Conservation (phyloP, 352 stramenopile genomes). For the Globisporangium ultimum region DNA sequence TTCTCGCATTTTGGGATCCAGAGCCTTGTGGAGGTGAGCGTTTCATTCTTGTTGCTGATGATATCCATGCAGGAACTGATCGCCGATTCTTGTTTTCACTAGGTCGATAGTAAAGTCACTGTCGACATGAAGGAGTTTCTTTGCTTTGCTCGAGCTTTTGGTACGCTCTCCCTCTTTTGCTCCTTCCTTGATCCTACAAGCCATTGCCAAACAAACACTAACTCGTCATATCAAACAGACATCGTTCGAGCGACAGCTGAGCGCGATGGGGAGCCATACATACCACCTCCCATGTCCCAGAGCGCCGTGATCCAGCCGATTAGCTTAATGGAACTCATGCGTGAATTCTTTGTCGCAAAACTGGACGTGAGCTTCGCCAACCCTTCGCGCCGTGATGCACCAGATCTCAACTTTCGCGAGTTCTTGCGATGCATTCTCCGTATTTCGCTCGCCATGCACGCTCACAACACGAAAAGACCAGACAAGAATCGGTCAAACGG, state of each 20-base stretch:
- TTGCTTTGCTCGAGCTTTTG: slow-evolving; percentile 63
- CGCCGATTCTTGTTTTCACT: background rate
- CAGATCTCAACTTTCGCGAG: slow-evolving; percentile 66
- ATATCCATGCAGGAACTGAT: background rate
- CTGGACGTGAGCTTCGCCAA: slow-evolving; percentile 70
- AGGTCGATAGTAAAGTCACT: slow-evolving; percentile 49
- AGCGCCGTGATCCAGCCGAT: slow-evolving; percentile 43
- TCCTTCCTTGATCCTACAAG: background rate
- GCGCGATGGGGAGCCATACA: slow-evolving; percentile 54
- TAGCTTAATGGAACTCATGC: slow-evolving; percentile 58
- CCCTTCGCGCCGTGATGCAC: slow-evolving; percentile 35
- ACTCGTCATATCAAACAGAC: slow-evolving; percentile 21
- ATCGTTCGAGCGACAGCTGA: slow-evolving; percentile 44
- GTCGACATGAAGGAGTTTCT: slow-evolving; percentile 67
- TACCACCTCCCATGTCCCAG: slow-evolving; percentile 19
- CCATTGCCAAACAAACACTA: background rate
- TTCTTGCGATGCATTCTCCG: slow-evolving; percentile 70
- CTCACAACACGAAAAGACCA: slow-evolving; percentile 18
- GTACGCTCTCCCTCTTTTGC: slow-evolving; percentile 28
- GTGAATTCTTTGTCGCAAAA: slow-evolving; percentile 71
- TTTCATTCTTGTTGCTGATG: background rate
- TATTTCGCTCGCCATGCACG: slow-evolving; percentile 66
- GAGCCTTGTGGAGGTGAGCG: slow-evolving; percentile 44
- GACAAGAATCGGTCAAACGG: slow-evolving; percentile 22
- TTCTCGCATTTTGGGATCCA: slow-evolving; percentile 73